Conservation (phyloP, 2,329 filamentous ascomycete species). For the Coniochaeta pulveracea region DNA sequence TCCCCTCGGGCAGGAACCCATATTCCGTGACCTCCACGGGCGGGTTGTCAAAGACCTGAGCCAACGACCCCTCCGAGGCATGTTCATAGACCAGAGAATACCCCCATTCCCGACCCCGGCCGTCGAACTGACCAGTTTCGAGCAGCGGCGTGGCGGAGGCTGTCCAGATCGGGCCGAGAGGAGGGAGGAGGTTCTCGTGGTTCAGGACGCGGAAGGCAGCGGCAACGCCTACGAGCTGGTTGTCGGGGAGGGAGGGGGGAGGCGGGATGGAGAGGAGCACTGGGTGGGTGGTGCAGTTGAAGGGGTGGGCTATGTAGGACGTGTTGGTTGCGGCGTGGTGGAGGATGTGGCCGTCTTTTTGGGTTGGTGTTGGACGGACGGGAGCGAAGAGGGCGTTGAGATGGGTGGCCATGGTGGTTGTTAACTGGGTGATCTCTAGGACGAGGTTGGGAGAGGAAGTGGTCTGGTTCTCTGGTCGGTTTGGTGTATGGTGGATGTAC, state of each 20-base stretch:
- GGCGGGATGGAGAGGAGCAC: constrained; percentile 7
- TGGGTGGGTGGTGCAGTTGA: constrained; percentile 10
- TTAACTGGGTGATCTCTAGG: no score
- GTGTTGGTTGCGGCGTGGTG: constrained; percentile 17
- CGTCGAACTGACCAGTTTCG: constrained; percentile 8
- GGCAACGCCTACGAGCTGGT: constrained; percentile 16
- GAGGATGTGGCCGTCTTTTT: constrained; percentile 20
- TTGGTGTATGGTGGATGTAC: no score
- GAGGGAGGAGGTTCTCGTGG: constrained; percentile 36
- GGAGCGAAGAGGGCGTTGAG: background rate
- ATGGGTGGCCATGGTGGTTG: background rate
- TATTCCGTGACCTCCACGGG: constrained; percentile 6
- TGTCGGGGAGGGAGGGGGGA: constrained; percentile 16
- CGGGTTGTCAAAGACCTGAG: constrained; percentile 21
- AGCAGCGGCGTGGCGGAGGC: constrained; percentile 7
- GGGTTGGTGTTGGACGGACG: constrained; percentile 14
- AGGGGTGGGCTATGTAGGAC: constrained; percentile 20
- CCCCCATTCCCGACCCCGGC: constrained; percentile 5
- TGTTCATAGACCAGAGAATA: constrained; percentile 35
- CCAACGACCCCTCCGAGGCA: constrained; percentile 38
- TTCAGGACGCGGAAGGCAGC: constrained; percentile 27
- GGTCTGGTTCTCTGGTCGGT: background rate
- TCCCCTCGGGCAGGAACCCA: constrained; percentile 34
- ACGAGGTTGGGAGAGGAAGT: no score
- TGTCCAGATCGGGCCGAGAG: constrained; percentile 19